Evolutionary conservation across 129 eudicot species (phyloP).

Genomic region (Logfia minima): DNA sequence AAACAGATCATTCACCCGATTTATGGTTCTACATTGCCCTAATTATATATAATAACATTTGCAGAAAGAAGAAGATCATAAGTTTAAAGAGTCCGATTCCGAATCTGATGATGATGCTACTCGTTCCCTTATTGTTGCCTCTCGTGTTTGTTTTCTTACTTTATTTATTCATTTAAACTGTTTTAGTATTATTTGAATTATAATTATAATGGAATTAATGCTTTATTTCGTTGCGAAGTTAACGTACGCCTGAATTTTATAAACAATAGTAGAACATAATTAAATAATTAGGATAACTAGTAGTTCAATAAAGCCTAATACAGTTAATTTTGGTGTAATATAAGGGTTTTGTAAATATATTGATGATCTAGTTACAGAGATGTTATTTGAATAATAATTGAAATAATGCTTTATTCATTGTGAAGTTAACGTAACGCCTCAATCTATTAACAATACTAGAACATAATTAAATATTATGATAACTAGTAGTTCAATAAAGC

Average conservation of each 20-base stretch:
- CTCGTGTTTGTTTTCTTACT: conserved; percentile 50
- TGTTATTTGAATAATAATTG: too few species aligned
- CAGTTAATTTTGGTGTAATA: not conserved
- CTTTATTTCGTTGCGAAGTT: too few species aligned
- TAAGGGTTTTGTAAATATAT: not conserved
- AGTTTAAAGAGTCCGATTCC: conserved; percentile 31
- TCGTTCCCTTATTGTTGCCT: conserved; percentile 80
- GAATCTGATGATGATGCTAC: conserved; percentile 55
- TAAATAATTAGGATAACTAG: not conserved
- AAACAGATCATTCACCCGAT: conserved; percentile 18
- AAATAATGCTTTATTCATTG: too few species aligned
- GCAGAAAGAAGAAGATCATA: conserved; percentile 51
- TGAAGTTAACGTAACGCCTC: too few species aligned
- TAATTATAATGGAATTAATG: not conserved
- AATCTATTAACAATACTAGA: too few species aligned
- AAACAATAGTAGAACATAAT: not conserved
- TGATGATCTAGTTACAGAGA: too few species aligned
- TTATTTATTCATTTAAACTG: not conserved
- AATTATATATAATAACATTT: conserved; percentile 25
- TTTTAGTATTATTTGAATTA: not conserved
- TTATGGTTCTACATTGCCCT: conserved; percentile 37
- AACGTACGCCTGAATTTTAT: too few species aligned
- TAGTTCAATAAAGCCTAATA: not conserved
- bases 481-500: not conserved
- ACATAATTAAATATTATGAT: too few species aligned